Evolutionary conservation across 2,329 filamentous ascomycete genomes (phyloP).

Genomic region (Fusarium sacchari): DNA sequence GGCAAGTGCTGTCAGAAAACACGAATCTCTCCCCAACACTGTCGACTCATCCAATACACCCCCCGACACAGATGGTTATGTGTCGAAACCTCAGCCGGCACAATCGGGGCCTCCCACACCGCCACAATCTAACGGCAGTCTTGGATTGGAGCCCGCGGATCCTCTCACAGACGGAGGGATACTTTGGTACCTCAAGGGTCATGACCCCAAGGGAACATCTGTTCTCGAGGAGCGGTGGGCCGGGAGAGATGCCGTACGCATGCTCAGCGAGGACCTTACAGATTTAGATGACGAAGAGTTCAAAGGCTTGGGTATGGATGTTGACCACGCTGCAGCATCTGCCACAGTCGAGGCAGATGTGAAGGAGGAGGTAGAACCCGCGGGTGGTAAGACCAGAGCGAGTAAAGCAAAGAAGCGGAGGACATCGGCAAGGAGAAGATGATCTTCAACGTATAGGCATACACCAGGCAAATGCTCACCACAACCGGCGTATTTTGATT

Average conservation of each 20-base stretch:
- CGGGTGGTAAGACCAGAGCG: constrained; percentile 43
- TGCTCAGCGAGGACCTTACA: constrained; percentile 86
- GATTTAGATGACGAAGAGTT: constrained; percentile 93
- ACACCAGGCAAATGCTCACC: constrained; percentile 19
- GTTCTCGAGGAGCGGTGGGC: constrained; percentile 74
- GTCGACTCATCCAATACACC: constrained; percentile 54
- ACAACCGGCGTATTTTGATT: constrained; percentile 11
- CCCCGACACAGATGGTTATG: constrained; percentile 60
- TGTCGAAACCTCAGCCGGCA: constrained; percentile 42
- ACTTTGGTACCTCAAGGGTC: constrained; percentile 86
- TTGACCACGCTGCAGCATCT: constrained; percentile 55
- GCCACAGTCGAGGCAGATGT: constrained; percentile 42
- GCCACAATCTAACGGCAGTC: constrained; percentile 71
- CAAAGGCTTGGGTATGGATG: constrained; percentile 70
- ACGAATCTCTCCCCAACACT: constrained; percentile 35
- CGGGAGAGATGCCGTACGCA: constrained; percentile 72
- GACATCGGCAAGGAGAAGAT: constrained; percentile 49
- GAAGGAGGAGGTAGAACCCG: constrained; percentile 33
- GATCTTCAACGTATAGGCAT: constrained; percentile 17
- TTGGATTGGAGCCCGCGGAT: constrained; percentile 60
- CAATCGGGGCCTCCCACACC: constrained; percentile 69
- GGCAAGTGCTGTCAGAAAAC: constrained; percentile 42
- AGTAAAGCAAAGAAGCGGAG: constrained; percentile 49
- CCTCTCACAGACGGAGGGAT: constrained; percentile 78
- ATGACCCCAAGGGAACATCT: constrained; percentile 82